A percentile compares a stretch with the other conserved stretches of the same genome.
Conservation (phyloP, 805 yeast genomes). For the Hanseniaspora occidentalis region DNA sequence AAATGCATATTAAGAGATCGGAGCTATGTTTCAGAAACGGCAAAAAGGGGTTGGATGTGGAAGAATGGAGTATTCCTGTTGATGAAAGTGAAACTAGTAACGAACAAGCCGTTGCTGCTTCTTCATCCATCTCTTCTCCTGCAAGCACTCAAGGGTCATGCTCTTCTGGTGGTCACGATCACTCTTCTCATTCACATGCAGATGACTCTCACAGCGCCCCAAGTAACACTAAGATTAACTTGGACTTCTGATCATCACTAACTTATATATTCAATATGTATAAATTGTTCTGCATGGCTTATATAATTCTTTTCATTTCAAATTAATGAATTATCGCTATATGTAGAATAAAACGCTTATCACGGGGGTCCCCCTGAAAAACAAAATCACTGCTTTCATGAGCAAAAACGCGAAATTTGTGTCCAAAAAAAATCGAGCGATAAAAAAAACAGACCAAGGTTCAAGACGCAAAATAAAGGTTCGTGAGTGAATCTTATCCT, state of each 20-base stretch:
- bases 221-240: constrained; percentile 9
- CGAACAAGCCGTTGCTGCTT: neutral
- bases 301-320: too few relatives aligned
- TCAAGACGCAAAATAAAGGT: too few relatives aligned
- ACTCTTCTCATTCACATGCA: constrained; percentile 6
- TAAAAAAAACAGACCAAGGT: too few relatives aligned
- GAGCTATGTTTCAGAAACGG: constrained; percentile 85
- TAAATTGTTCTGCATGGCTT: too few relatives aligned
- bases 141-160: neutral
- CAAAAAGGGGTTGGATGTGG: constrained; percentile 70
- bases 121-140: neutral
- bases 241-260: constrained; percentile 8
- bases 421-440: too few relatives aligned
- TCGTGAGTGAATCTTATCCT: too few relatives aligned
- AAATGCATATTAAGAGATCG: constrained; percentile 59
- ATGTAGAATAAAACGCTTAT: neutral
- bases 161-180: constrained; percentile 3
- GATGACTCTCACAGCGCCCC: constrained; percentile 1
- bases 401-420: neutral
- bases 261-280: too few relatives aligned
- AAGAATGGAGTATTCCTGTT: constrained; percentile 95
- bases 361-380: too few relatives aligned
- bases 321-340: too few relatives aligned
- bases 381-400: too few relatives aligned
- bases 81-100: constrained; percentile 51